Evolutionary conservation across 768 basidiomycete species (phyloP).

Genomic region (Mycena olivaceomarginata): DNA sequence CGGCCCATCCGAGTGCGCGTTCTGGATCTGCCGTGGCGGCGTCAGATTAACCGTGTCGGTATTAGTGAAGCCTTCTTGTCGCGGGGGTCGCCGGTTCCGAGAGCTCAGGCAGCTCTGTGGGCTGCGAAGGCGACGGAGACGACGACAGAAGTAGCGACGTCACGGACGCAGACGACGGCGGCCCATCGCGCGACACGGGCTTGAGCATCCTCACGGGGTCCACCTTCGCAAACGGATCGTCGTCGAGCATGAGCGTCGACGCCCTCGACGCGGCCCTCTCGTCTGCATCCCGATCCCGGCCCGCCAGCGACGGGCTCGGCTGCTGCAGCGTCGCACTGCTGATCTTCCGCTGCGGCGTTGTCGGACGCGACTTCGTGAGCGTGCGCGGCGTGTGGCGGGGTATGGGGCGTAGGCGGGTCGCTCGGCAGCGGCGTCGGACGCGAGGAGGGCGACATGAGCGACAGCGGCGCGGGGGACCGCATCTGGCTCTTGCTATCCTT

Average conservation of each 20-base stretch:
- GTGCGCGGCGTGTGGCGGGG: conserved; percentile 25
- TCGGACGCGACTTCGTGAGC: conserved; percentile 35
- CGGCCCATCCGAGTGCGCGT: conserved; percentile 15
- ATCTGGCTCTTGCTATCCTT: background rate
- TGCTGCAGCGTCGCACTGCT: conserved; percentile 38
- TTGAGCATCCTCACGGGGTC: conserved; percentile 70
- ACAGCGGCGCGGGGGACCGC: background rate
- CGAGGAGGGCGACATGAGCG: background rate
- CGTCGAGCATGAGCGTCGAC: conserved; percentile 64
- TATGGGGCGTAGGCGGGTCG: conserved; percentile 27
- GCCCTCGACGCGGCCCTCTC: conserved; percentile 50
- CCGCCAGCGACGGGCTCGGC: conserved; percentile 15
- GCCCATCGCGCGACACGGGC: conserved; percentile 40
- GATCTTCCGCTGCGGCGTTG: conserved; percentile 38
- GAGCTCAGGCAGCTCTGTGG: conserved; percentile 8
- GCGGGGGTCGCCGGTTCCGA: conserved; percentile 38
- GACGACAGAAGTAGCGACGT: conserved; percentile 1
- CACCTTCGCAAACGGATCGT: conserved; percentile 75
- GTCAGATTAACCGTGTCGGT: conserved; percentile 36
- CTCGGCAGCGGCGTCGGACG: background rate
- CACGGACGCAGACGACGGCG: background rate
- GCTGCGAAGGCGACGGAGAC: conserved; percentile 8
- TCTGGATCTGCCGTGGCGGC: conserved; percentile 36
- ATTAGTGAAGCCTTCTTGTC: conserved; percentile 18
- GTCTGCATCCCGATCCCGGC: conserved; percentile 38